Percentiles rank a stretch among this genome's conserved stretches.
These are phyloP conservation scores for Penicillium aurantiogriseum DNA, from an alignment of 2,329 filamentous ascomycete species.

Conservation along the genomic window DNA sequence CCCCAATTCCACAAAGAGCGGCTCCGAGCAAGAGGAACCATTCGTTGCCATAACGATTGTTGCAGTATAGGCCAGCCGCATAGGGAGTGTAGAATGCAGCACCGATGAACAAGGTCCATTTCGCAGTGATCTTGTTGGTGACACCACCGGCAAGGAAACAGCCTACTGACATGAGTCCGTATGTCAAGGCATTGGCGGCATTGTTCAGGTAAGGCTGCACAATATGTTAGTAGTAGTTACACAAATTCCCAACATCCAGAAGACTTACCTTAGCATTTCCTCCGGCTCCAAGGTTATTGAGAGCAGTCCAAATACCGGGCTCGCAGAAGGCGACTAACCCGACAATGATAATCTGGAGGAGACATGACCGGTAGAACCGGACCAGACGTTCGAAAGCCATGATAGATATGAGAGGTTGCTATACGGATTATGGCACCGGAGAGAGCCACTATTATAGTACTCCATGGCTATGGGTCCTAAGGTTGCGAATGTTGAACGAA, in stretches of 20 bases:
- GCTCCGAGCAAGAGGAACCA: conserved; percentile 51
- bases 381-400: conserved; percentile 9
- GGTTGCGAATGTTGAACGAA: not conserved
- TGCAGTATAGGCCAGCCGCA: conserved; percentile 34
- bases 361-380: conserved; percentile 43
- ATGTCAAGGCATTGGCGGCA: conserved; percentile 50
- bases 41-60: conserved; percentile 51
- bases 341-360: conserved; percentile 43
- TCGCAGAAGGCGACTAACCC: conserved; percentile 44
- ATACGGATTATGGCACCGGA: not conserved
- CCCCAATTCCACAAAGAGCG: conserved; percentile 44
- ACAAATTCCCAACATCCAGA: not conserved
- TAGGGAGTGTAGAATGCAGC: conserved; percentile 44
- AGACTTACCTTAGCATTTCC: conserved; percentile 27
- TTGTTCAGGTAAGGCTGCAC: conserved; percentile 50
- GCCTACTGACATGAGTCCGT: conserved; percentile 48
- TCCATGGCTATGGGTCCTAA: not conserved
- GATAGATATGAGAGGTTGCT: not conserved
- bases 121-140: conserved; percentile 44
- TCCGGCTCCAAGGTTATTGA: conserved; percentile 46
- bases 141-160: conserved; percentile 48
- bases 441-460: not conserved
- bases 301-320: conserved; percentile 47
- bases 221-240: conserved; percentile 12
- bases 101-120: conserved; percentile 41